Percentiles rank a stretch among this genome's conserved stretches.
Conservation (phyloP, 306 rosid genomes). For the Trichosanthes truncata region DNA sequence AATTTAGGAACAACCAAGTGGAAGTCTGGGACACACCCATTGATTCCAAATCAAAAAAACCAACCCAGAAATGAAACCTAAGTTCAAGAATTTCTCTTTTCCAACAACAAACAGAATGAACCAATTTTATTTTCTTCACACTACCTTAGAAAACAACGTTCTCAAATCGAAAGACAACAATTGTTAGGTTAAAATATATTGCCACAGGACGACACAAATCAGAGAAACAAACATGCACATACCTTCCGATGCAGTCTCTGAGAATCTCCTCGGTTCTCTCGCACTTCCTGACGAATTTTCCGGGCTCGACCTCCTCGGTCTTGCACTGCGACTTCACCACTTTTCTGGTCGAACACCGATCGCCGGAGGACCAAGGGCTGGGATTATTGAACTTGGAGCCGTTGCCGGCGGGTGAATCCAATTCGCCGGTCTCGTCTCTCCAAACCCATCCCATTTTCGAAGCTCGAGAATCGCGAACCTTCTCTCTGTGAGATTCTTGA, state of each 20-base stretch:
- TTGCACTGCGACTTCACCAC: conserved; percentile 60
- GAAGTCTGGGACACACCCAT: background rate
- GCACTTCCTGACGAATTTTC: conserved; percentile 70
- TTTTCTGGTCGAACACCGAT: conserved; percentile 42
- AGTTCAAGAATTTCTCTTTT: background rate
- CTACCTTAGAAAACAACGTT: background rate
- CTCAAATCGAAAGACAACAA: background rate
- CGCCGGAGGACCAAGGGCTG: conserved; percentile 16
- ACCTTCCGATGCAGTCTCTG: conserved; percentile 64
- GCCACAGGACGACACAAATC: background rate
- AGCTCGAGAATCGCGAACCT: background rate
- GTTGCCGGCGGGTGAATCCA: conserved; percentile 4
- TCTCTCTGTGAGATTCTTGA: background rate
- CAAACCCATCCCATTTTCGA: conserved; percentile 63
- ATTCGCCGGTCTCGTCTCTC: conserved; percentile 32
- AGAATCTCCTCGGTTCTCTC: conserved; percentile 75
- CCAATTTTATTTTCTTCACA: background rate
- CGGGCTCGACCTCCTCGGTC: conserved; percentile 75
- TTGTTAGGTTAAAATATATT: background rate
- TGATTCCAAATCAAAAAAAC: background rate
- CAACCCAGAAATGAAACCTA: background rate
- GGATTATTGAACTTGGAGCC: background rate
- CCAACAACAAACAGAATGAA: background rate
- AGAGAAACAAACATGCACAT: background rate
- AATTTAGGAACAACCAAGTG: background rate